Percentiles rank a stretch among this genome's conserved stretches.
Conservation (phyloP, 805 yeast genomes). For the Dipodascus albidus region DNA sequence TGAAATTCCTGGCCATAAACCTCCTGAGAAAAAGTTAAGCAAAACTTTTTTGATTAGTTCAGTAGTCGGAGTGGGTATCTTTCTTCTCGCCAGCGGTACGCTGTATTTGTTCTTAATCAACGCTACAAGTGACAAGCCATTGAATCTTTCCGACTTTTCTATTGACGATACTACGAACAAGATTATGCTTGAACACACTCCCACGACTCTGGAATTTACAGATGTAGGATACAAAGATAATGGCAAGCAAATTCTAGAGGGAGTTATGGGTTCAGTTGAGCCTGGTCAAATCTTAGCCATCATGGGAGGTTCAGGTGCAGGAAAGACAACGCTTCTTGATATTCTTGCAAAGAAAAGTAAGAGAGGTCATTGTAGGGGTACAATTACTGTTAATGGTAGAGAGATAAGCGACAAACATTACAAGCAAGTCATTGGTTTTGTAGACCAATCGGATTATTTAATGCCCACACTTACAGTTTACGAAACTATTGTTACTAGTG, state of each 20-base stretch:
- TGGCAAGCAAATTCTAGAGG: slow-evolving; percentile 41
- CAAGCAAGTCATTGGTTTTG: slow-evolving; percentile 75
- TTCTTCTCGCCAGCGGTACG: slow-evolving; percentile 8
- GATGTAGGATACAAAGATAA: slow-evolving; percentile 53
- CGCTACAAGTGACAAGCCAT: slow-evolving; percentile 10
- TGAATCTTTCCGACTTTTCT: slow-evolving; percentile 18
- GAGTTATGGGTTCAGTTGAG: slow-evolving; percentile 62
- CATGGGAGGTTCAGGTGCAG: slow-evolving; percentile 99
- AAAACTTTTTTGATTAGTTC: slow-evolving; percentile 14
- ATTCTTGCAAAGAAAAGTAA: slow-evolving; percentile 84
- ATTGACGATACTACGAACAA: slow-evolving; percentile 33
- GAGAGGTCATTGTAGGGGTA: slow-evolving; percentile 58
- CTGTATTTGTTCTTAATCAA: slow-evolving; percentile 12
- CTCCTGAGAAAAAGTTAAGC: slow-evolving; percentile 39
- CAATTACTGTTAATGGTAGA: slow-evolving; percentile 62
- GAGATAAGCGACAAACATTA: slow-evolving; percentile 31
- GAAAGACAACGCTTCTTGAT: slow-evolving; percentile 88
- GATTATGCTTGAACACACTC: slow-evolving; percentile 43
- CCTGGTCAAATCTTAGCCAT: slow-evolving; percentile 90
- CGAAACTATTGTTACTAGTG: slow-evolving; percentile 90
- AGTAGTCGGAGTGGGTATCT: slow-evolving; percentile 13
- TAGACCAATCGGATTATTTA: slow-evolving; percentile 87
- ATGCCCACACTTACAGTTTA: slow-evolving; percentile 91
- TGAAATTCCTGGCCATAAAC: slow-evolving; percentile 81
- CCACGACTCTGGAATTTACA: slow-evolving; percentile 68